phyloP scores from a whole-genome alignment of 345 rosid genomes.

The Eucalyptus grandis region DNA sequence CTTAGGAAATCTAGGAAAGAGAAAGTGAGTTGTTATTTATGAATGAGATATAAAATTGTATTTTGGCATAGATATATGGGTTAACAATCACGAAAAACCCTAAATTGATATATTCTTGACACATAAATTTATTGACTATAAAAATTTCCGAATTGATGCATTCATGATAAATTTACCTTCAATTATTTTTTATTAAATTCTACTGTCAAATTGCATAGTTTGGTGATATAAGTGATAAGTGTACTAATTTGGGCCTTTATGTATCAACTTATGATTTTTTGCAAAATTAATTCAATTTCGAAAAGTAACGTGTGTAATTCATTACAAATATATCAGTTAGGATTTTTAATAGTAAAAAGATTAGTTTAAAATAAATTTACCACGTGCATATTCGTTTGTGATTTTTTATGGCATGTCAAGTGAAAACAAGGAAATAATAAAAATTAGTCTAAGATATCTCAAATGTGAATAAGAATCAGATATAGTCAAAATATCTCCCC shows the following conservation, averaged over 20 bases:
- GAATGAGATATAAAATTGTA: not conserved
- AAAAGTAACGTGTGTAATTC: rapidly evolving
- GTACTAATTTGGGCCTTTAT: no score
- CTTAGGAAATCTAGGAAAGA: not conserved
- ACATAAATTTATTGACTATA: rapidly evolving
- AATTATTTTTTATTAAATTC: no score
- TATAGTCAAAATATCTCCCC: not conserved
- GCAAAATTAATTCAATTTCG: rapidly evolving
- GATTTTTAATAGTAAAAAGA: rapidly evolving
- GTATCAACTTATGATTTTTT: no score
- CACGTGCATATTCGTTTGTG: no score
- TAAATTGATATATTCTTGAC: rapidly evolving
- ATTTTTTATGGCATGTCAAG: not conserved
- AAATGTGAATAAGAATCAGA: not conserved
- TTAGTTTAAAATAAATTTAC: no score
- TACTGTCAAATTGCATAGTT: rapidly evolving
- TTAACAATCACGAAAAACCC: rapidly evolving
- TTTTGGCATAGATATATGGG: not conserved
- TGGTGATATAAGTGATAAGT: rapidly evolving
- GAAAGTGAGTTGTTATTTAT: not conserved
- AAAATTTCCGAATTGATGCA: no score
- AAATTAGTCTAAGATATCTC: not conserved
- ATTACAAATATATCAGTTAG: rapidly evolving
- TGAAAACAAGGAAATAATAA: not conserved
- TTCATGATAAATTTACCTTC: no score